A percentile compares a stretch with the other conserved stretches of the same genome.
phyloP scores from a whole-genome alignment of 2,329 filamentous ascomycete species.

The Pseudogymnoascus sp. region DNA sequence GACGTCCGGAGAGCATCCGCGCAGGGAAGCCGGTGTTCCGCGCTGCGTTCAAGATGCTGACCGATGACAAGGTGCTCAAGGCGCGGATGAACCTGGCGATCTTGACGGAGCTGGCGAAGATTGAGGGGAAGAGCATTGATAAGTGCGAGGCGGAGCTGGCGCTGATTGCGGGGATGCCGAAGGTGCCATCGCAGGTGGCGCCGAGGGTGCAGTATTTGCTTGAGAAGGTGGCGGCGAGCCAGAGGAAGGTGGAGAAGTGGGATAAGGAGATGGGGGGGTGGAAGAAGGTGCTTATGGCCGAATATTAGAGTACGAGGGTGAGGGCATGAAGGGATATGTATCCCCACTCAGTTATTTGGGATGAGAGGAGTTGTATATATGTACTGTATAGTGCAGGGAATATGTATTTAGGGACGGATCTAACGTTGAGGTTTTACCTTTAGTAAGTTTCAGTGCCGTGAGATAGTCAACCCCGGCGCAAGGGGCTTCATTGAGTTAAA shows the following conservation, averaged over 20 bases:
- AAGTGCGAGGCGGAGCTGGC: slow-evolving; percentile 72
- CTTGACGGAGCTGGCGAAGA: slow-evolving; percentile 58
- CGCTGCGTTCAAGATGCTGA: slow-evolving; percentile 68
- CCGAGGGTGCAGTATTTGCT: slow-evolving; percentile 65
- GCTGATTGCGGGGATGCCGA: slow-evolving; percentile 61
- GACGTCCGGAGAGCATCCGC: slow-evolving; percentile 67
- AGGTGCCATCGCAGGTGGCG: slow-evolving; percentile 58
- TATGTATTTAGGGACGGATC: background rate
- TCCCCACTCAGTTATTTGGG: background rate
- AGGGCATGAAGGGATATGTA: background rate
- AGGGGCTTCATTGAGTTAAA: no score
- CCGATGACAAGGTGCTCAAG: slow-evolving; percentile 62
- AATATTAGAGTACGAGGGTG: slow-evolving; percentile 26
- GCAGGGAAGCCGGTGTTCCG: slow-evolving; percentile 81
- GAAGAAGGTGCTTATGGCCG: slow-evolving; percentile 59
- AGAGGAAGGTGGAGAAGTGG: slow-evolving; percentile 63
- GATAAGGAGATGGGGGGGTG: slow-evolving; percentile 63
- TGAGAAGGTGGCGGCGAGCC: slow-evolving; percentile 62
- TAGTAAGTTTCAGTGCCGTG: no score
- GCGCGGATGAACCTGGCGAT: slow-evolving; percentile 67
- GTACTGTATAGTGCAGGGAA: background rate
- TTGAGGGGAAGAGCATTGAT: slow-evolving; percentile 65
- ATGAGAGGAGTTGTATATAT: background rate
- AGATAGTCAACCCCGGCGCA: no score
- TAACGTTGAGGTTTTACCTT: background rate